phyloP scores from a whole-genome alignment of 768 basidiomycete genomes.

The Hygrocybe coccinea region DNA sequence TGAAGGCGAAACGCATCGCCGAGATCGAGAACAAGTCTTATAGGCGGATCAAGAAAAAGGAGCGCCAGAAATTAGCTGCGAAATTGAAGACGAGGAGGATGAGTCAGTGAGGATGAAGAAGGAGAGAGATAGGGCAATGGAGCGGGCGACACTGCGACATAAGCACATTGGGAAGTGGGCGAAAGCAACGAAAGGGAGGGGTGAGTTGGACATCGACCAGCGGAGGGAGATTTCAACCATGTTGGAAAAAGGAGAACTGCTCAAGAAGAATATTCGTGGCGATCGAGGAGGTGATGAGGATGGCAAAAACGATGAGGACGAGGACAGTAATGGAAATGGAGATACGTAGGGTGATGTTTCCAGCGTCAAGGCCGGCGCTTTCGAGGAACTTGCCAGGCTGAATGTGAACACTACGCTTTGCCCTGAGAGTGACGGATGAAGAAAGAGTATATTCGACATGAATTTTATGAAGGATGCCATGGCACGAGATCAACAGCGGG shows the following conservation, averaged over 20 bases:
- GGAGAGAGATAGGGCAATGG: conserved; percentile 77
- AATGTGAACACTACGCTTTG: conserved; percentile 30
- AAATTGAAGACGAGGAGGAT: conserved; percentile 48
- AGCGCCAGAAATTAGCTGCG: conserved; percentile 55
- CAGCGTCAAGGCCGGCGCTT: conserved; percentile 61
- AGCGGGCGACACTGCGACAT: conserved; percentile 85
- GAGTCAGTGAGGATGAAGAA: conserved; percentile 56
- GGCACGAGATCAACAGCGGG: conserved; percentile 54
- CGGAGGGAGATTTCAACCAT: conserved; percentile 75
- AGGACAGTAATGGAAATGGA: conserved; percentile 45
- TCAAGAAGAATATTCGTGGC: conserved; percentile 73
- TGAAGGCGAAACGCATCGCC: conserved; percentile 80
- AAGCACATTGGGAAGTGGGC: conserved; percentile 90
- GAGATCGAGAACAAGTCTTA: conserved; percentile 98
- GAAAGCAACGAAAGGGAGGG: conserved; percentile 59
- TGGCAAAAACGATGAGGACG: conserved; percentile 32
- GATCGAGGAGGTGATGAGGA: conserved; percentile 53
- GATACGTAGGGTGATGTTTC: conserved; percentile 42
- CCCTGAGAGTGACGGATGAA: conserved; percentile 33
- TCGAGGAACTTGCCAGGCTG: conserved; percentile 66
- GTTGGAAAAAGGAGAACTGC: conserved; percentile 74
- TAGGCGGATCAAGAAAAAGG: conserved; percentile 76
- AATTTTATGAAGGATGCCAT: conserved; percentile 98
- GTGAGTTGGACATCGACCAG: conserved; percentile 52
- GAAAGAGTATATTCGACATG: conserved; percentile 84